Conservation (phyloP, 1,139 yeast species). For the Geotrichum carabidarum region DNA sequence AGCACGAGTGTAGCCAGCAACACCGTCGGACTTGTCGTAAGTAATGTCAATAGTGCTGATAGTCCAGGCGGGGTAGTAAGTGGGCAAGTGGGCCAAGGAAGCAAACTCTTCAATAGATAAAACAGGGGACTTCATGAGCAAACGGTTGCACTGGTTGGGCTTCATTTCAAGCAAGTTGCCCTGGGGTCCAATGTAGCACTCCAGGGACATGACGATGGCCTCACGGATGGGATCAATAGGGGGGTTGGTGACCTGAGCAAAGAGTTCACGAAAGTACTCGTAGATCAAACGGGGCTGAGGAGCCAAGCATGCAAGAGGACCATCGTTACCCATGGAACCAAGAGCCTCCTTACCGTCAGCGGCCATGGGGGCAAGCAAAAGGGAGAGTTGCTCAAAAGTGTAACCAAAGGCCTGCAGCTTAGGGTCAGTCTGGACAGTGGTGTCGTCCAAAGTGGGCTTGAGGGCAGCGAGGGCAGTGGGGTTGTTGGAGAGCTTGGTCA, state of each 20-base stretch:
- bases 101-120: conserved; percentile 65
- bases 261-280: conserved; percentile 92
- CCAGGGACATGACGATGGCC: conserved; percentile 92
- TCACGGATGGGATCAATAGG: conserved; percentile 98
- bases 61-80: conserved; percentile 82
- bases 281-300: conserved; percentile 86
- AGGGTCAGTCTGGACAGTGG: conserved; percentile 68
- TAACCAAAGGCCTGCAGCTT: conserved; percentile 84
- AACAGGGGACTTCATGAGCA: conserved; percentile 77
- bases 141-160: conserved; percentile 84
- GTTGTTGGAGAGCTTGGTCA: conserved; percentile 52
- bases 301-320: conserved; percentile 92
- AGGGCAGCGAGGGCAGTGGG: conserved; percentile 36
- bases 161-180: conserved; percentile 92
- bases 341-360: conserved; percentile 84
- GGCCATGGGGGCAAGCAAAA: conserved; percentile 91
- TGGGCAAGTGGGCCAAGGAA: conserved; percentile 66
- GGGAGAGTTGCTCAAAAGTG: conserved; percentile 82
- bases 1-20: conserved; percentile 77
- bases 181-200: conserved; percentile 96
- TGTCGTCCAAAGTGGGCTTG: conserved; percentile 36
- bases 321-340: conserved; percentile 98
- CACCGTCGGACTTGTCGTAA: conserved; percentile 76
- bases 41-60: conserved; percentile 81
- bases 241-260: conserved; percentile 98